Base-by-base conservation (phyloP, 495 filamentous ascomycete species). In the Hypoxylon lenormandii region DNA sequence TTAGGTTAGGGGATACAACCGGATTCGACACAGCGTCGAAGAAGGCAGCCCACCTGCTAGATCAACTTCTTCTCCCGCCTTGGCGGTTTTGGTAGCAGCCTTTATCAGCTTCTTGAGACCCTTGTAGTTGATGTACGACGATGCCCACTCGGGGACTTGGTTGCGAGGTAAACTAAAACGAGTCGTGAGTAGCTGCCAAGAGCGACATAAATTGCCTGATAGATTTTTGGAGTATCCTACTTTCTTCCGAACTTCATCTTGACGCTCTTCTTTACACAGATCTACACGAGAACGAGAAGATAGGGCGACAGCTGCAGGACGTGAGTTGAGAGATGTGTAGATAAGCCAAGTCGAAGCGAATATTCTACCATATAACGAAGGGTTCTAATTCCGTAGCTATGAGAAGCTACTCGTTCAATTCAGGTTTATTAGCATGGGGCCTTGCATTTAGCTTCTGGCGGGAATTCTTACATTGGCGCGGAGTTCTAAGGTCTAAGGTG, bases 111-210 rank as follows among this genome's bases (percentile, higher is more conserved):
- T 94, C 81, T 98, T 98, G 74, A 98, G 80, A 37, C 89, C 86
- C 77, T 97, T 98, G 84, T 98, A 98, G 76, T 96, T 90, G 81
- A 98, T 96, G 74, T 98, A 98, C 15, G 85, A 88, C 33, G 89
- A 80, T 58, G 94, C 91, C 94, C 94, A 98, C 80, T 98, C 95
- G 10, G 95, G 95, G 58, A 98, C 95, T 74, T 97, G 93, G 76
- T 97, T 96, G 40, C 94, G 90, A 11, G 93, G 84, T 52, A 98
- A 85, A 81, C 89, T 93, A 74, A 71, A 74, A 22, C 67, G 69
- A 65, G 64, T 66, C 56, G 76, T 60, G 30, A 65, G 62, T 38
- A 48, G 37, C 11, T 45, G 18, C 12, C 18, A 52, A 16, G 42
- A 37, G 46, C 8, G 40, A 23, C 21, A 11, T 12, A 6, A 19